Evolutionary conservation across 2,329 filamentous ascomycete species (phyloP).

Genomic region (Colletotrichum trifolii): DNA sequence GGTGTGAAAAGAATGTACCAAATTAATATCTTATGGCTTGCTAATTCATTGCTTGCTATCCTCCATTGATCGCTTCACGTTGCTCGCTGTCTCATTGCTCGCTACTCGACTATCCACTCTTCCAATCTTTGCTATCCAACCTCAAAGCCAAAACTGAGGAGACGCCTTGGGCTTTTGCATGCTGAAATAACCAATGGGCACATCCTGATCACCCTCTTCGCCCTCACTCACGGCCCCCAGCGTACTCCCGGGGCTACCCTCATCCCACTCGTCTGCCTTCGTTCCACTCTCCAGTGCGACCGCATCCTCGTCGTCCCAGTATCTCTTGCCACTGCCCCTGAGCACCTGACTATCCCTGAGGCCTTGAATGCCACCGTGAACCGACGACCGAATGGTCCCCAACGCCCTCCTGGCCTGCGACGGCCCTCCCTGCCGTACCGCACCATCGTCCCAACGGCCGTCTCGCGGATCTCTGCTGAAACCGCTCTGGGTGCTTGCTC

Average conservation of each 20-base stretch:
- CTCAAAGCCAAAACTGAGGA: slow-evolving; percentile 26
- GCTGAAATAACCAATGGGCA: slow-evolving; percentile 2
- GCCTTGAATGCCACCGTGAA: neutral
- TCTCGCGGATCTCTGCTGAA: neutral
- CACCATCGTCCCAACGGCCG: neutral
- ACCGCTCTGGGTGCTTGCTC: no score
- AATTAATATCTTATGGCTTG: no score
- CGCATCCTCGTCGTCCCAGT: slow-evolving; percentile 24
- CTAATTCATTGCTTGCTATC: no score
- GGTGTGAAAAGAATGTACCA: no score
- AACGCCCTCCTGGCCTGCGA: neutral
- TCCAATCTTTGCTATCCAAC: no score
- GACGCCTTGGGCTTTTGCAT: slow-evolving; percentile 6
- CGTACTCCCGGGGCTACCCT: neutral
- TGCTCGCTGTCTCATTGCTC: no score
- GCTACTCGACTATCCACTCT: no score
- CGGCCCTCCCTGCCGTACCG: neutral
- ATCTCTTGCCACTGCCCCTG: neutral
- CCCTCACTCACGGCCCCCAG: neutral
- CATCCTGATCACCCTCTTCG: slow-evolving; percentile 7
- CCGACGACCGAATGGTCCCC: slow-evolving; percentile 16
- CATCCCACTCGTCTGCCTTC: neutral
- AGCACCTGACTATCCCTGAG: neutral
- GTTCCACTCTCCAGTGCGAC: neutral
- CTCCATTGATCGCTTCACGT: no score